Conservation (phyloP, 805 yeast genomes). For the Wickerhamomyces rabaulensis region DNA sequence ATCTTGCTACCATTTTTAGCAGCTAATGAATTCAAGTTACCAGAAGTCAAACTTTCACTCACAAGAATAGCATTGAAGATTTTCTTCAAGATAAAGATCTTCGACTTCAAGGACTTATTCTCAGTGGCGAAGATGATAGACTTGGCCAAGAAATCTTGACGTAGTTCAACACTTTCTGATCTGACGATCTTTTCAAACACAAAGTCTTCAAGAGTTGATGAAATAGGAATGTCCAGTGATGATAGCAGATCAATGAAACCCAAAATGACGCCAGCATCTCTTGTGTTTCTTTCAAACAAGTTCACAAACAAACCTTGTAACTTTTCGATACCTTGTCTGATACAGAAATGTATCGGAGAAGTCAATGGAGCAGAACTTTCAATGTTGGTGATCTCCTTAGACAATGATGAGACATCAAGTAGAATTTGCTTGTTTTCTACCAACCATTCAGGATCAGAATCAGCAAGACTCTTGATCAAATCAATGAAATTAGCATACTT, state of each 20-base stretch:
- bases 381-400: constrained; percentile 38
- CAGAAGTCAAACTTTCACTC: constrained; percentile 49
- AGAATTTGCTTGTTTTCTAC: constrained; percentile 41
- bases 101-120: constrained; percentile 44
- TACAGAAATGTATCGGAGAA: constrained; percentile 62
- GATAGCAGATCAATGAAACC: constrained; percentile 39
- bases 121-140: constrained; percentile 46
- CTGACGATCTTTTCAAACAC: constrained; percentile 52
- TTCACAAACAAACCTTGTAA: constrained; percentile 47
- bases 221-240: constrained; percentile 40
- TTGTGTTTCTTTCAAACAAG: constrained; percentile 28
- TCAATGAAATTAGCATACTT: constrained; percentile 74
- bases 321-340: constrained; percentile 62
- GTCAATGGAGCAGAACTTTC: constrained; percentile 39
- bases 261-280: constrained; percentile 35
- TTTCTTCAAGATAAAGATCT: constrained; percentile 54
- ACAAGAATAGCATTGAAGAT: constrained; percentile 63
- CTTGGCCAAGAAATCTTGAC: constrained; percentile 46
- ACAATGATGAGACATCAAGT: constrained; percentile 35
- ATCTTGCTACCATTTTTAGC: constrained; percentile 27
- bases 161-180: constrained; percentile 38
- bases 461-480: constrained; percentile 47
- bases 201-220: constrained; percentile 47
- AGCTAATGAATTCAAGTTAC: constrained; percentile 43
- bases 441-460: constrained; percentile 55